A percentile compares a stretch with the other conserved stretches of the same genome.
Conservation (phyloP, 1,284 basidiomycete genomes). For the Malassezia brasiliensis region DNA sequence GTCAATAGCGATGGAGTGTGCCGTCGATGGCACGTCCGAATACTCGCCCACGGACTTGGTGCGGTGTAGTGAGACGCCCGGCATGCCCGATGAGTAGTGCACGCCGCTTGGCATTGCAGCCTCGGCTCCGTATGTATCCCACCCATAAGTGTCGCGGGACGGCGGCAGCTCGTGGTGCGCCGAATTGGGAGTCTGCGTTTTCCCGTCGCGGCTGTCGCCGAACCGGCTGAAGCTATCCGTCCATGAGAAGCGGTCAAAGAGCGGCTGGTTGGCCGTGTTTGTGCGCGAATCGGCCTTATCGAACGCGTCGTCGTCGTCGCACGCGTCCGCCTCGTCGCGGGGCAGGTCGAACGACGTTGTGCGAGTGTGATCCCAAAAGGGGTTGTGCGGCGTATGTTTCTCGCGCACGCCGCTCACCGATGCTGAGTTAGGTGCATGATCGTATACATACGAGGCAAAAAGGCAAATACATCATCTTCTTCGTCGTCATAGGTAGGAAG, state of each 20-base stretch:
- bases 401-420: not conserved
- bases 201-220: too few species aligned
- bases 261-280: too few species aligned
- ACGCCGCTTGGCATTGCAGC: too few species aligned
- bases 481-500: slow-evolving; percentile 19
- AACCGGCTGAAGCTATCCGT: too few species aligned
- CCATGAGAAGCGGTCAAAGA: too few species aligned
- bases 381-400: too few species aligned
- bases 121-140: too few species aligned
- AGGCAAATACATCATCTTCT: slow-evolving; percentile 45
- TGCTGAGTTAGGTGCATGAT: not conserved
- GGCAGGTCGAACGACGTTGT: not conserved
- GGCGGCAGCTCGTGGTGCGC: too few species aligned
- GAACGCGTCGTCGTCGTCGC: not conserved
- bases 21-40: slow-evolving; percentile 1
- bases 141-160: too few species aligned
- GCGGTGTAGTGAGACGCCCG: not conserved
- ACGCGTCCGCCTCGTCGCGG: not conserved
- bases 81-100: too few species aligned
- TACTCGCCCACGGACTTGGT: not conserved
- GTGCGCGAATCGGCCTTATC: not conserved
- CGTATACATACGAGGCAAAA: slow-evolving; percentile 27
- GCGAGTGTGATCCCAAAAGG: not conserved
- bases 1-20: not conserved
- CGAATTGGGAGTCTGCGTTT: too few species aligned